Evolutionary conservation across 495 filamentous ascomycete genomes (phyloP).

Genomic region (Tuber calosporum): DNA sequence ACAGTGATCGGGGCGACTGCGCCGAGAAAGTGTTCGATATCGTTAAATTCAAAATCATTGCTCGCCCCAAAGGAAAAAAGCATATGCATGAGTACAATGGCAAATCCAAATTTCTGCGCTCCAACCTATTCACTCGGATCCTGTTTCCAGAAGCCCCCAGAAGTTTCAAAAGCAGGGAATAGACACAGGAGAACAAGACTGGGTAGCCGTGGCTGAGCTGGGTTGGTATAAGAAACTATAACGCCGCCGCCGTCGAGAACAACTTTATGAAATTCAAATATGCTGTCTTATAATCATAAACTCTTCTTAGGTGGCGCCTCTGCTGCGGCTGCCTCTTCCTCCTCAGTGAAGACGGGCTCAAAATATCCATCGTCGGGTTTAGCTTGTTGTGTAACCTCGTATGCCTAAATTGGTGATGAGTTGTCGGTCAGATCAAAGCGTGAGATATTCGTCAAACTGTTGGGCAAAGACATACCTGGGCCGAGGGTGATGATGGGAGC

Average conservation of each 20-base stretch:
- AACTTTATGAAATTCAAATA: background rate
- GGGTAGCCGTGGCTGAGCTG: background rate
- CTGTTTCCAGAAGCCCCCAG: background rate
- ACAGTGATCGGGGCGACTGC: background rate
- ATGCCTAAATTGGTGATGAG: slow-evolving; percentile 14
- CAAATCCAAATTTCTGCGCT: background rate
- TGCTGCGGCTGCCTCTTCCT: slow-evolving; percentile 6
- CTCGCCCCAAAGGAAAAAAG: background rate
- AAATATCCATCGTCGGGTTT: slow-evolving; percentile 14
- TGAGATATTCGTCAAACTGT: background rate
- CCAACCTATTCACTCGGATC: background rate
- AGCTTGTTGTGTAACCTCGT: slow-evolving; percentile 18
- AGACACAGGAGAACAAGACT: background rate
- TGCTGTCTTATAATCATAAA: background rate
- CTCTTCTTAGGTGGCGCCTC: background rate
- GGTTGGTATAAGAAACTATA: background rate
- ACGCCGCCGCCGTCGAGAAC: background rate
- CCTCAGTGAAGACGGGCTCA: slow-evolving; percentile 17
- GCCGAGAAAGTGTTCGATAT: background rate
- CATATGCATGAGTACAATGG: background rate
- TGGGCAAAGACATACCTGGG: slow-evolving; percentile 16
- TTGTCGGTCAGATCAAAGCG: background rate
- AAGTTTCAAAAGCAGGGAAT: background rate
- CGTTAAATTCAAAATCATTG: background rate
- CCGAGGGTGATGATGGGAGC: slow-evolving; percentile 26